Evolutionary conservation across 73 alveolate species (phyloP), one percentile per base, ranked within the genome.

Genomic region (Blepharisma stoltei): DNA sequence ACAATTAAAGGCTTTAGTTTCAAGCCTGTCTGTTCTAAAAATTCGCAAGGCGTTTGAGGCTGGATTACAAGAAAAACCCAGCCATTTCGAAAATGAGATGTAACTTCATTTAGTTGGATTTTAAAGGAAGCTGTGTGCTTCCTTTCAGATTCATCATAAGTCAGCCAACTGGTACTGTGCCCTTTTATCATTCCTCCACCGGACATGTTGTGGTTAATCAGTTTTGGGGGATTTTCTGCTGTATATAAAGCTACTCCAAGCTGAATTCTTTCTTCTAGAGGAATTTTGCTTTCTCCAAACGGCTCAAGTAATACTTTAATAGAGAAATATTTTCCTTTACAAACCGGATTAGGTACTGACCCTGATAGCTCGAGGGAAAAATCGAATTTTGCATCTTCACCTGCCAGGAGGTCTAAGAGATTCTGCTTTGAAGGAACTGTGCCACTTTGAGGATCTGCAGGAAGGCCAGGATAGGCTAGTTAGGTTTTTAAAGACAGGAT

Each of bases 51-150:
- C 2, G 2, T 25, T 60, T 60, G 14, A 1, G 14, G 14, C 49
- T n/a, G 18, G 3, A 60, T 38, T 8, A 60, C 73, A 20, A 60
- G 46, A 5, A 14, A 14, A 25, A 60, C 23, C 18, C 18, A 18
- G 2, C 73, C 73, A 25, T 60, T 60, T 8, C 14, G 18, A 25
- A 60, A 60, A 25, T 60, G 73, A 5, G 73, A 60, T 14, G 46
- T 60, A 4, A 60, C 73, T 60, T 60, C 73, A 20, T n/a, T 60
- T n/a, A 60, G 14, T 4, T 60, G 73, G 46, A 60, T 60, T 60
- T 60, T 60, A 25, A 60, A 14, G 18, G 46, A 14, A 60, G 45
- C 73, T 60, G 23, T 8, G 5, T 14, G 23, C 4, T 60, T 60
- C 18, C 46, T 25, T 11, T 60, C 73, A 18, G 48, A 14, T 9